Conservation (phyloP, 2,329 filamentous ascomycete species). For the Fusarium haematococcum region DNA sequence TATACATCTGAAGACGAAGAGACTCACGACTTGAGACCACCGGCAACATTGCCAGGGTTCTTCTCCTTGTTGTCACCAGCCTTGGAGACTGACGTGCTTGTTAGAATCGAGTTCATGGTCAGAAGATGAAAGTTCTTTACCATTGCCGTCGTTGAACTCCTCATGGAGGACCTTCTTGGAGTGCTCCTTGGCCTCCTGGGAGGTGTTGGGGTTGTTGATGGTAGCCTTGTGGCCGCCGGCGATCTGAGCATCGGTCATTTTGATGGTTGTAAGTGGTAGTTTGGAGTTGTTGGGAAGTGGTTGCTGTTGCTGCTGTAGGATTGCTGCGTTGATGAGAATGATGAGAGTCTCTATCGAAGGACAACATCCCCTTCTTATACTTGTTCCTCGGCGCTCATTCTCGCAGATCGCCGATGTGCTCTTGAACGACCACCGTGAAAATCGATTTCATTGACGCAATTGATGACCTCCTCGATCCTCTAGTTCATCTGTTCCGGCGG, state of each 20-base stretch:
- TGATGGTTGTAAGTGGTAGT: slow-evolving; percentile 40
- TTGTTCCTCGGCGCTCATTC: not conserved
- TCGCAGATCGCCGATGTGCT: slow-evolving; percentile 6
- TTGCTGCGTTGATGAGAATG: slow-evolving; percentile 7
- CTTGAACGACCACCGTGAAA: not conserved
- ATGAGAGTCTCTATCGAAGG: not conserved
- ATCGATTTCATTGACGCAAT: slow-evolving; percentile 37
- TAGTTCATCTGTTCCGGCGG: not conserved
- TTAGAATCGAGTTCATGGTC: not conserved
- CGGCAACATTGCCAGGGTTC: slow-evolving; percentile 66
- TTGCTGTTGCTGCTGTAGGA: not conserved
- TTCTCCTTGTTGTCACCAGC: slow-evolving; percentile 55
- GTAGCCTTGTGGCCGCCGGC: slow-evolving; percentile 71
- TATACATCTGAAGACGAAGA: too few relatives aligned
- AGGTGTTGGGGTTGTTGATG: slow-evolving; percentile 67
- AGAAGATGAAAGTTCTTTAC: slow-evolving; percentile 31
- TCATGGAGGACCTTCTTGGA: slow-evolving; percentile 65
- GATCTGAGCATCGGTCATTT: slow-evolving; percentile 63
- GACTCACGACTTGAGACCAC: slow-evolving; percentile 64
- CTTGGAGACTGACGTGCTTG: slow-evolving; percentile 41
- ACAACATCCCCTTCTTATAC: slow-evolving; percentile 31
- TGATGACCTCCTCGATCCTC: slow-evolving; percentile 7
- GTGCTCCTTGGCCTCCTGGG: slow-evolving; percentile 66
- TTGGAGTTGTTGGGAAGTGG: not conserved
- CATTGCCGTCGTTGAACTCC: slow-evolving; percentile 58